Base-by-base conservation (phyloP, 2,329 filamentous ascomycete species). In the Westerdykella sp. region DNA sequence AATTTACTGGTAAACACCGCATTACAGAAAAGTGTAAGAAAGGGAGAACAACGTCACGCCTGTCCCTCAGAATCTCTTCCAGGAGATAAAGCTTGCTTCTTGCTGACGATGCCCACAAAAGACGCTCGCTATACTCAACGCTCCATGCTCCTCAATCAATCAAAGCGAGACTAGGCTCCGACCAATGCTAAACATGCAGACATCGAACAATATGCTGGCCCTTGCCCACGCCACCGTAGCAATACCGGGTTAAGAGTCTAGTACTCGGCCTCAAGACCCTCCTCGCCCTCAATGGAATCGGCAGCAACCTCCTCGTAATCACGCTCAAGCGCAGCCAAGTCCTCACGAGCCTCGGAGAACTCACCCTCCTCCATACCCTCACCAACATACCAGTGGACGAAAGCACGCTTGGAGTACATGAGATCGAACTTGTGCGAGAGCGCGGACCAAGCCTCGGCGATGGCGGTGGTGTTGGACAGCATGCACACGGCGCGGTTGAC, bases 361-460 rank as follows among this genome's bases (percentile, higher is more conserved):
- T 98, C 93, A 73, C 93, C 93, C 74, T 98, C 93, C 80, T 98
- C 93, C 93, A 98, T 98, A 83, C 93, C 93, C 80, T 97, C 93
- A 77, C 93, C 93, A 68, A 98, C 93, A 66, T 97, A 98, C 93
- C 93, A 98, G 77, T 98, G 93, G 55, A 98, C 93, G 75, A 98
- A 98, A 51, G 93, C 93, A 78, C 93, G 93, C 85, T 98, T 98
- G 72, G 88, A 94, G 84, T 97, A 96, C 93, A 98, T 98, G 70
- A 98, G 87, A 68, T 98, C 93, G 78, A 98, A 98, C 78, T 98
- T 98, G 81, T 85, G 81, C 50, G 89, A 94, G 54, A 98, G 82
- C 56, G 89, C 89, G 53, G 87, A 90, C 93, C 93, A 98, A 53
- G 93, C 93, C 77, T 97, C 91, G 66, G 91, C 87, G 65, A 98